Percentiles rank a stretch among this genome's conserved stretches.
phyloP scores from a whole-genome alignment of 192 early-diverging fungal genomes.

The Podila clonocystis region DNA sequence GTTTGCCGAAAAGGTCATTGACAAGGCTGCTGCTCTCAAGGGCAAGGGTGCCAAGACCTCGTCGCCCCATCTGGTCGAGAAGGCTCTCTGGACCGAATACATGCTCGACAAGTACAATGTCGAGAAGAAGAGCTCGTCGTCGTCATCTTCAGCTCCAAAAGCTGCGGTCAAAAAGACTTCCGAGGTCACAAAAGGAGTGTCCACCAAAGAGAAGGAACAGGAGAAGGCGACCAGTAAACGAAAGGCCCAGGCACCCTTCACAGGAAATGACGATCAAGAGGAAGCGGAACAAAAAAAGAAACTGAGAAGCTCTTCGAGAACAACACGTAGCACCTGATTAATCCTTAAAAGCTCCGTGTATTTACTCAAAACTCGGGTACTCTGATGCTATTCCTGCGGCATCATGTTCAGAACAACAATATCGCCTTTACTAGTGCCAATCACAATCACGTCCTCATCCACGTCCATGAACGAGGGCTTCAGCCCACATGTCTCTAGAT shows the following conservation, averaged over 20 bases:
- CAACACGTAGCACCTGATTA: too few relatives aligned
- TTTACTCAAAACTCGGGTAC: too few relatives aligned
- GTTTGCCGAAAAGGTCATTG: slow-evolving; percentile 40
- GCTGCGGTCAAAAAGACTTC: background rate
- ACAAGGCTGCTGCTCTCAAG: slow-evolving; percentile 22
- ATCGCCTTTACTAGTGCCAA: slow-evolving; percentile 50
- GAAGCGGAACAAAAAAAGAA: too few relatives aligned
- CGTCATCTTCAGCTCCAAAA: background rate
- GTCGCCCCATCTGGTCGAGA: slow-evolving; percentile 38
- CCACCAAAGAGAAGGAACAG: background rate
- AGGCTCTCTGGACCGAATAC: slow-evolving; percentile 41
- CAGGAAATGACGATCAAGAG: too few relatives aligned
- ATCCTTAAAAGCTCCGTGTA: too few relatives aligned
- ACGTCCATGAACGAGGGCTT: slow-evolving; percentile 51
- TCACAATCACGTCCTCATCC: slow-evolving; percentile 38
- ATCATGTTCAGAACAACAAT: slow-evolving; percentile 37
- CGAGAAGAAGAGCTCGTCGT: background rate
- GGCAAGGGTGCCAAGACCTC: slow-evolving; percentile 1
- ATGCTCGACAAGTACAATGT: slow-evolving; percentile 35
- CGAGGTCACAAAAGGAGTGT: background rate
- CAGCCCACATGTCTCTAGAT: slow-evolving; percentile 35
- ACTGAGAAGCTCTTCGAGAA: too few relatives aligned
- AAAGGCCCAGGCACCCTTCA: background rate
- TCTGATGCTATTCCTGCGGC: slow-evolving; percentile 11
- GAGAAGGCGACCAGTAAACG: background rate